Conservation (phyloP, 345 rosid genomes). For the Eutrema heterophyllum region DNA sequence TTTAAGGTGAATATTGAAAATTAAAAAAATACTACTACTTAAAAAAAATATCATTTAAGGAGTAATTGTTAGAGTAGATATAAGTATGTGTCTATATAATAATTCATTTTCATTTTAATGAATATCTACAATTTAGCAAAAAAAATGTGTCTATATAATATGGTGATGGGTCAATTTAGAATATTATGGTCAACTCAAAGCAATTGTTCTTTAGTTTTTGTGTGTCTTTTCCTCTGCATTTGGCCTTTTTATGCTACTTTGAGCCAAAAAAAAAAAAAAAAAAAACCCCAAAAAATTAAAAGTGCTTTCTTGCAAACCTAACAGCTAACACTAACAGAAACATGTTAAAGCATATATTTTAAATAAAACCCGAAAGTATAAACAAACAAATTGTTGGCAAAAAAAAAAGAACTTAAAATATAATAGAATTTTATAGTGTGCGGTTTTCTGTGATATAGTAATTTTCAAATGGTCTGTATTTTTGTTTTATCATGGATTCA, state of each 20-base stretch:
- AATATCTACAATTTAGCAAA: too few species aligned
- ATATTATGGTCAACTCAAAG: background rate
- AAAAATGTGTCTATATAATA: background rate
- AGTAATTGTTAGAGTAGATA: background rate
- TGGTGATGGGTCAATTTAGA: constrained; percentile 4
- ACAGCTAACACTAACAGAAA: background rate
- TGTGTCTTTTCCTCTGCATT: background rate
- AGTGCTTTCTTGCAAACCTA: background rate
- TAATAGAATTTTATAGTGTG: background rate
- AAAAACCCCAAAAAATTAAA: background rate
- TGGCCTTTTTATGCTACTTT: constrained; percentile 1
- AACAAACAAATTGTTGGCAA: background rate
- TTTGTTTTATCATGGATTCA: background rate
- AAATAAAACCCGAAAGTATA: background rate
- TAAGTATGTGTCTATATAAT: too few species aligned
- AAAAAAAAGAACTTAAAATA: background rate
- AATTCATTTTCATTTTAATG: too few species aligned
- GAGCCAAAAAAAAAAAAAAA: background rate
- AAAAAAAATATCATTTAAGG: too few species aligned
- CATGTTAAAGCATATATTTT: background rate
- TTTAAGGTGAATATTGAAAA: background rate
- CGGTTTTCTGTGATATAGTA: background rate
- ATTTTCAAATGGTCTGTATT: background rate
- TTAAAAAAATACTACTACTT: background rate
- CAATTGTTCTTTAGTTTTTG: background rate